Conservation (phyloP, 2,329 filamentous ascomycete genomes). For the Colletotrichum gloeosporioides region DNA sequence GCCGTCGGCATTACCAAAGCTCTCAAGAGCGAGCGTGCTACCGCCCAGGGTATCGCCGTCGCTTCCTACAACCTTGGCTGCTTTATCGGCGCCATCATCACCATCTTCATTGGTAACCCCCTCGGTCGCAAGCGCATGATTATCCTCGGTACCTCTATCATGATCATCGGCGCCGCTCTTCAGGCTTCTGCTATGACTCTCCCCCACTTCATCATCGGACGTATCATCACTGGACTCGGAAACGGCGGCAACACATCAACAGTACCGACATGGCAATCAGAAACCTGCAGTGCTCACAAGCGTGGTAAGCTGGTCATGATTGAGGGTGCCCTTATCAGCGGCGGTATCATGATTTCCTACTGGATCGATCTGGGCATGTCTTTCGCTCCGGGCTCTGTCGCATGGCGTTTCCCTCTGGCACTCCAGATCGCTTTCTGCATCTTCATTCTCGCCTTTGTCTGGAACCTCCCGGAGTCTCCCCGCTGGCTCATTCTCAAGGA, state of each 20-base stretch:
- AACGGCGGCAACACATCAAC: conserved; percentile 47
- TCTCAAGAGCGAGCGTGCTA: conserved; percentile 48
- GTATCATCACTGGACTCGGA: conserved; percentile 45
- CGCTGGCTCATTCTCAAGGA: conserved; percentile 46
- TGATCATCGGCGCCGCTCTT: conserved; percentile 50
- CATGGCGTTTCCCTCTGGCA: conserved; percentile 67
- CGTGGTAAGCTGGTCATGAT: conserved; percentile 67
- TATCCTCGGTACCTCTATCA: conserved; percentile 44
- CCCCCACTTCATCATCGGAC: conserved; percentile 61
- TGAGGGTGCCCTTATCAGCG: conserved; percentile 62
- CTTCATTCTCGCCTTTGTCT: conserved; percentile 59
- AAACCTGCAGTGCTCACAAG: conserved; percentile 62
- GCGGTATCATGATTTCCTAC: conserved; percentile 62
- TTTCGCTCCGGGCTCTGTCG: conserved; percentile 53
- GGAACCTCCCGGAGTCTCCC: conserved; percentile 60
- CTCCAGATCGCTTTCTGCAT: conserved; percentile 64
- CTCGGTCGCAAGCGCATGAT: conserved; percentile 50
- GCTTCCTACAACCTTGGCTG: conserved; percentile 66
- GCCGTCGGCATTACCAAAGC: conserved; percentile 26
- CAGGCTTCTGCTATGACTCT: conserved; percentile 51
- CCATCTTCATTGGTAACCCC: conserved; percentile 33
- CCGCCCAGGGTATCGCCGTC: conserved; percentile 59
- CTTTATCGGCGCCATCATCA: conserved; percentile 52
- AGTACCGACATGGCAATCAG: conserved; percentile 66
- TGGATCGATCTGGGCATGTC: conserved; percentile 66